A percentile compares a stretch with the other conserved stretches of the same genome.
Conservation (phyloP, 805 yeast species). For the Teunomyces barrocoloradensis region DNA sequence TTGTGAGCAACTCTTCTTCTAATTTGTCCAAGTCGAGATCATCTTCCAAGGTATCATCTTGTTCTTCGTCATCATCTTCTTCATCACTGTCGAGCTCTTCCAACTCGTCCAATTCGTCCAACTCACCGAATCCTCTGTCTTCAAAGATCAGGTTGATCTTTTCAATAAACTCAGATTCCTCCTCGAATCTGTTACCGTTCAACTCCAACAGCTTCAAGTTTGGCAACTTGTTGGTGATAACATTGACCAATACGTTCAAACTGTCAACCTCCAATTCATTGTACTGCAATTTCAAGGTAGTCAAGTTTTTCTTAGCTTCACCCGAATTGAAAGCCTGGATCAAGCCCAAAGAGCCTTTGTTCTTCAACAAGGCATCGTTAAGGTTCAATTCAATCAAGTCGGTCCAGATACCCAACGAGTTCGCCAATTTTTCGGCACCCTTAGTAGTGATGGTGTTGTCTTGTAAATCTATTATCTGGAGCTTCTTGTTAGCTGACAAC, state of each 20-base stretch:
- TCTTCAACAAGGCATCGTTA: conserved; percentile 84
- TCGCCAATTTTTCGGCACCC: conserved; percentile 52
- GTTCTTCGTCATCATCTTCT: conserved; percentile 61
- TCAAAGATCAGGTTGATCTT: conserved; percentile 61
- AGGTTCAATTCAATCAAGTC: conserved; percentile 73
- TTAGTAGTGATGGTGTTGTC: conserved; percentile 89
- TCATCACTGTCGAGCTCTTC: conserved; percentile 78
- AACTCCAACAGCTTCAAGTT: conserved; percentile 68
- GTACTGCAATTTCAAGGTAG: conserved; percentile 72
- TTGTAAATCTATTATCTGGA: conserved; percentile 79
- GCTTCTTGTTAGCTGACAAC: conserved; percentile 54
- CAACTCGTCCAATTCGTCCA: conserved; percentile 92
- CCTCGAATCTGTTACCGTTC: conserved; percentile 91
- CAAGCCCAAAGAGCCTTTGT: conserved; percentile 65
- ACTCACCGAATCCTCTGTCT: conserved; percentile 71
- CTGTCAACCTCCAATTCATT: conserved; percentile 77
- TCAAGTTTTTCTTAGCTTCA: conserved; percentile 42
- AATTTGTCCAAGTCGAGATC: conserved; percentile 48
- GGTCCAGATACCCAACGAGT: conserved; percentile 59
- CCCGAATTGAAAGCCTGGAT: conserved; percentile 45
- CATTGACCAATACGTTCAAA: conserved; percentile 55
- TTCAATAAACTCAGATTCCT: conserved; percentile 73
- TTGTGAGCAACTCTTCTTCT: conserved; percentile 51
- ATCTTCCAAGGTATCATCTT: conserved; percentile 51
- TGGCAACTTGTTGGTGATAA: conserved; percentile 58